These are phyloP conservation scores for Sequoiadendron giganteum DNA, from an alignment of 75 land plant genomes.

Conservation along the genomic window DNA sequence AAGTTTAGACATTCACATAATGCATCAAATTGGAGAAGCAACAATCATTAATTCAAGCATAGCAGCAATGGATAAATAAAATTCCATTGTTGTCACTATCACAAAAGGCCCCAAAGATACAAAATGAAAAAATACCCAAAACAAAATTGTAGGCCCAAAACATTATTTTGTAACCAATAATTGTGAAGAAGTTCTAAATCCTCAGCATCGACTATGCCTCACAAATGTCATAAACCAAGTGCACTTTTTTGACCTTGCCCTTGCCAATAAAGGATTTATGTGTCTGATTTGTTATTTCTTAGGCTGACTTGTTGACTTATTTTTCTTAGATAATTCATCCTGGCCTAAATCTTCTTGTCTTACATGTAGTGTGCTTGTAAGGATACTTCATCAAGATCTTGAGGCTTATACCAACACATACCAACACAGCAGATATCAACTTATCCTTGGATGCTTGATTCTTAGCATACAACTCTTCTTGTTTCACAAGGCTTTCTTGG, in stretches of 20 bases:
- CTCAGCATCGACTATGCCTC: background rate
- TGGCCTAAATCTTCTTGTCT: background rate
- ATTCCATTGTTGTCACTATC: no score
- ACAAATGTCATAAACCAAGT: background rate
- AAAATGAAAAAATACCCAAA: no score
- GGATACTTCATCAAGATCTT: background rate
- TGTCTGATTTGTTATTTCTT: no score
- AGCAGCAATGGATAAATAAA: no score
- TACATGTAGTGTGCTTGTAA: background rate
- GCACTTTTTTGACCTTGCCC: background rate
- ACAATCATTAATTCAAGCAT: no score
- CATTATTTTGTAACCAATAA: no score
- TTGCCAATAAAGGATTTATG: background rate
- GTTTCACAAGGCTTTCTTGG: background rate
- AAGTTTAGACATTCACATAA: no score
- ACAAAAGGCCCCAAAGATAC: no score
- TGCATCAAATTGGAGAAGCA: no score
- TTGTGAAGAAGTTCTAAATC: no score
- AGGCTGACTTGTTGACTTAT: background rate
- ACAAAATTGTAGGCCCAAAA: no score
- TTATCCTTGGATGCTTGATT: background rate
- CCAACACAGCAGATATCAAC: background rate
- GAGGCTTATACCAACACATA: no score
- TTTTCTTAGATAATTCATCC: background rate
- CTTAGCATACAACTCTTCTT: background rate